Conservation (phyloP, 2,329 filamentous ascomycete species). For the Ophiognomonia clavigignenti-juglandacearum region DNA sequence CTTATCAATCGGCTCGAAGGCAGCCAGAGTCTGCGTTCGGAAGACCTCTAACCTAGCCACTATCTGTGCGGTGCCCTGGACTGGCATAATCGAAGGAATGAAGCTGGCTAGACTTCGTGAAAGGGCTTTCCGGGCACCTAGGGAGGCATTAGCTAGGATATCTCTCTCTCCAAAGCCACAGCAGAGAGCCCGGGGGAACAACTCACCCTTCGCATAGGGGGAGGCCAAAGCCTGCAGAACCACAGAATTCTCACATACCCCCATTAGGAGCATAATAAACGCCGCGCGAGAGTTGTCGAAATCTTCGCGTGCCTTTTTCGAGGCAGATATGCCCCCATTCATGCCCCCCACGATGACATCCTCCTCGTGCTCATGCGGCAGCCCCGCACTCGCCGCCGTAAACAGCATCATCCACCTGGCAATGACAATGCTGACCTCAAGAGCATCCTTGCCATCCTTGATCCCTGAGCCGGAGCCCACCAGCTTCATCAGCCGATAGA, state of each 20-base stretch:
- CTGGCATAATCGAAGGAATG: constrained; percentile 51
- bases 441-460: constrained; percentile 38
- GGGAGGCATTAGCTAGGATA: background rate
- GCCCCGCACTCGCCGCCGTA: constrained; percentile 43
- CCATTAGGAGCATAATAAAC: constrained; percentile 58
- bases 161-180: constrained; percentile 7
- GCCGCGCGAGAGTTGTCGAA: constrained; percentile 58
- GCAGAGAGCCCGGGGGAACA: constrained; percentile 19
- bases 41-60: constrained; percentile 52
- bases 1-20: constrained; percentile 50
- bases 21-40: constrained; percentile 49
- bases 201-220: constrained; percentile 47
- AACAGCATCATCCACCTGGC: constrained; percentile 57
- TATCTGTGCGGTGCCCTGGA: constrained; percentile 43
- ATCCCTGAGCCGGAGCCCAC: constrained; percentile 58
- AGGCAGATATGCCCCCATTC: constrained; percentile 32
- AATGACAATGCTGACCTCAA: constrained; percentile 45
- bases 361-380: constrained; percentile 29
- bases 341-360: constrained; percentile 40
- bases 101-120: constrained; percentile 49
- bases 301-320: constrained; percentile 44
- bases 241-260: constrained; percentile 54
- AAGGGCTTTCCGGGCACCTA: constrained; percentile 44
- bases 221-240: constrained; percentile 50
- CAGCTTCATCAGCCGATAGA: constrained; percentile 87